Evolutionary conservation across 2,329 filamentous ascomycete species (phyloP).

Genomic region (Fusarium chuoi): DNA sequence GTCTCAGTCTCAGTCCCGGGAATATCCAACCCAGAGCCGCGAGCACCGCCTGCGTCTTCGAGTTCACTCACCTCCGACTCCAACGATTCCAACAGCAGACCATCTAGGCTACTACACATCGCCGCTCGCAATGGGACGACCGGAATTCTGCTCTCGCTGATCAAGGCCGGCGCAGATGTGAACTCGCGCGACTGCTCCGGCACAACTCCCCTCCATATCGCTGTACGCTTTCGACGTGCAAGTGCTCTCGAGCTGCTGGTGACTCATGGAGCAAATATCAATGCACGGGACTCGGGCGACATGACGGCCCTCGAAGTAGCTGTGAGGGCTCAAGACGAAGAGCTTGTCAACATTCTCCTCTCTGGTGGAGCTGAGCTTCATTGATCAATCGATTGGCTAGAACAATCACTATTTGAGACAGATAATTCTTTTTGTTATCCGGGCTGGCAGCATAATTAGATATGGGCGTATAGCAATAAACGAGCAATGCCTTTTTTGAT

Average conservation of each 20-base stretch:
- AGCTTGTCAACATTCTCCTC: neutral
- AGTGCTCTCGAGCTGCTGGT: neutral
- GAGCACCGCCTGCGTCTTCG: neutral
- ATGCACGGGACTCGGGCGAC: neutral
- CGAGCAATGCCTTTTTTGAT: neutral
- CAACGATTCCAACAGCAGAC: neutral
- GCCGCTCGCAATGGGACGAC: neutral
- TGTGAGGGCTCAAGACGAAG: neutral
- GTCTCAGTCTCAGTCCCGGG: neutral
- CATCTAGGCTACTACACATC: neutral
- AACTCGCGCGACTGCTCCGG: neutral
- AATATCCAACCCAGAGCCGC: neutral
- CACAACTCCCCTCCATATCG: neutral
- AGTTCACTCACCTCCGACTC: neutral
- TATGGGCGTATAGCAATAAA: neutral
- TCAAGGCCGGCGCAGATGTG: neutral
- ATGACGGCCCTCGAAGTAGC: neutral
- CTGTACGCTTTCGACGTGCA: neutral
- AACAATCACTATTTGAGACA: neutral
- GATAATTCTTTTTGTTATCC: neutral
- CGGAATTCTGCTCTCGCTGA: neutral
- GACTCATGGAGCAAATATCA: neutral
- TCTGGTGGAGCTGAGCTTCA: conserved; percentile 3
- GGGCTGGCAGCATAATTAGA: neutral
- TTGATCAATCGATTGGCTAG: neutral